Evolutionary conservation across 2,329 filamentous ascomycete genomes (phyloP).

Genomic region (Venturiaceae sp.): DNA sequence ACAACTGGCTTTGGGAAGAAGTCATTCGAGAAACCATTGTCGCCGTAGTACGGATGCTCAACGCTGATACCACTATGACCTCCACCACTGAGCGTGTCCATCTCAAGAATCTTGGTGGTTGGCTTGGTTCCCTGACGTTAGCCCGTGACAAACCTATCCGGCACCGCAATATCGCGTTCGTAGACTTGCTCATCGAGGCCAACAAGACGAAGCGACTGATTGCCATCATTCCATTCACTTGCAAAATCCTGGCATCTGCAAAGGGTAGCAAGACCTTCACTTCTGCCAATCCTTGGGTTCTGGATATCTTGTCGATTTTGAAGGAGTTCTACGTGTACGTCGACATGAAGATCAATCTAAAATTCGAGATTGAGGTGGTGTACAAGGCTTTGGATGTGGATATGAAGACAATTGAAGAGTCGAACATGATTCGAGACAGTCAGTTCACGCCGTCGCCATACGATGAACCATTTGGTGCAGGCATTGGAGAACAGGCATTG

Average conservation of each 20-base stretch:
- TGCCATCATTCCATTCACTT: conserved; percentile 93
- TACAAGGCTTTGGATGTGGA: conserved; percentile 90
- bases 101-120: conserved; percentile 85
- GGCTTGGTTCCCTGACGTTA: conserved; percentile 88
- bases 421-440: conserved; percentile 74
- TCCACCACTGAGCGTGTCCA: conserved; percentile 77
- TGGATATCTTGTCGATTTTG: conserved; percentile 86
- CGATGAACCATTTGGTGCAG: conserved; percentile 43
- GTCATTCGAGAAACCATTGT: conserved; percentile 89
- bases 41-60: conserved; percentile 77
- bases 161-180: conserved; percentile 94
- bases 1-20: conserved; percentile 72
- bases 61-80: conserved; percentile 77
- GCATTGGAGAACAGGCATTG: conserved; percentile 50
- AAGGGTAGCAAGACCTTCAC: conserved; percentile 74
- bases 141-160: conserved; percentile 92
- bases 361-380: conserved; percentile 96
- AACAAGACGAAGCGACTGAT: conserved; percentile 86
- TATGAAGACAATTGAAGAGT: conserved; percentile 82
- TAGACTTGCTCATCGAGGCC: conserved; percentile 86
- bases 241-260: conserved; percentile 85
- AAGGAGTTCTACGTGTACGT: conserved; percentile 91
- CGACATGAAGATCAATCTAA: conserved; percentile 90
- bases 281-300: conserved; percentile 93
- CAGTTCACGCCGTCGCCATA: conserved; percentile 56